Percentiles rank a stretch among this genome's conserved stretches.
phyloP scores from a whole-genome alignment of 2,329 filamentous ascomycete genomes.

The Simplicillium aogashimaense region DNA sequence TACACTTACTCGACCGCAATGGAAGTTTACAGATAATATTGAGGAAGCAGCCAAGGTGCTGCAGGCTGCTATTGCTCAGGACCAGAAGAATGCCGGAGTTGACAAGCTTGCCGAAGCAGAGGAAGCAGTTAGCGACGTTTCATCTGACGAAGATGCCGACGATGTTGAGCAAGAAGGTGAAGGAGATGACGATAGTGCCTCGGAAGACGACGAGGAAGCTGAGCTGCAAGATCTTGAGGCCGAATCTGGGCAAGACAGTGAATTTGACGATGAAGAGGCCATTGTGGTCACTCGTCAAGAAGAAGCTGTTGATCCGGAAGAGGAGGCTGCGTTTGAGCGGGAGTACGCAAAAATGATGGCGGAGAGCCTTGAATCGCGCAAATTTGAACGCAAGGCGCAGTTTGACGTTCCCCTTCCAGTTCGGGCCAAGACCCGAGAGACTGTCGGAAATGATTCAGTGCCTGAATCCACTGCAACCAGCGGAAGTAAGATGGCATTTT shows the following conservation, averaged over 20 bases:
- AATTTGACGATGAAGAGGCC: constrained; percentile 60
- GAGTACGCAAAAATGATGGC: constrained; percentile 98
- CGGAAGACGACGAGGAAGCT: constrained; percentile 43
- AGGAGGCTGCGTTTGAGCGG: constrained; percentile 93
- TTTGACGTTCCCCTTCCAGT: constrained; percentile 98
- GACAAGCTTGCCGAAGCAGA: constrained; percentile 64
- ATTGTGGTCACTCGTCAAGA: constrained; percentile 88
- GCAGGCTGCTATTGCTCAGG: constrained; percentile 77
- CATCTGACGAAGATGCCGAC: constrained; percentile 64
- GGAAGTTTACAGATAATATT: constrained; percentile 73
- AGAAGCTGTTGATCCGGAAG: constrained; percentile 83
- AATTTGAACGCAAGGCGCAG: constrained; percentile 86
- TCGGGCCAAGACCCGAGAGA: constrained; percentile 53
- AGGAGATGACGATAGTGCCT: constrained; percentile 48
- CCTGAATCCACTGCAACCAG: constrained; percentile 6
- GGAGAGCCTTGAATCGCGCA: constrained; percentile 89
- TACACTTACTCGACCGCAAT: constrained; percentile 75
- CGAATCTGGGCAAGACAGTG: constrained; percentile 44
- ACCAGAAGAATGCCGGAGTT: constrained; percentile 69
- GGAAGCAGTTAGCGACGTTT: constrained; percentile 58
- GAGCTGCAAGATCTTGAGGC: constrained; percentile 39
- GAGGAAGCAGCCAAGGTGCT: constrained; percentile 80
- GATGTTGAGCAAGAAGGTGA: constrained; percentile 53
- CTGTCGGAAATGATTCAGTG: constrained; percentile 5
- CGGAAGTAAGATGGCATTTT: constrained; percentile 80